These are phyloP conservation scores for Hypoxylon cercidicola DNA, from an alignment of 495 filamentous ascomycete species.

Conservation along the genomic window DNA sequence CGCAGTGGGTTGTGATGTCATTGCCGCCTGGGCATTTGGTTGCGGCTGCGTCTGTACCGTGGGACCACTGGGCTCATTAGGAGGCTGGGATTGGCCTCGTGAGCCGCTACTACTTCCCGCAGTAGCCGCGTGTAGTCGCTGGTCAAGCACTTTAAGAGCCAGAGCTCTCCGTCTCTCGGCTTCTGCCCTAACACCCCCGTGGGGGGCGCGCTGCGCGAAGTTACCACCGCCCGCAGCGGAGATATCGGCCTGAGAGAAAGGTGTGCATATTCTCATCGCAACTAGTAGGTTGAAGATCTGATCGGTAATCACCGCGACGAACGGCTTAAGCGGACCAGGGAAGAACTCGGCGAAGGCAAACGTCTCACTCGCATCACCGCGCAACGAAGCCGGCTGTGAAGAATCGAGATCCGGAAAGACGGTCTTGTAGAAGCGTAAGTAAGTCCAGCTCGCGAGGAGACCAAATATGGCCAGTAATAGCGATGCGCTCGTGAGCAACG, in stretches of 20 bases:
- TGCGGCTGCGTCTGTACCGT: constrained; percentile 62
- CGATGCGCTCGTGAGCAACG: constrained; percentile 86
- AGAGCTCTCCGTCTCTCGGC: constrained; percentile 89
- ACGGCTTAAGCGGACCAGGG: constrained; percentile 83
- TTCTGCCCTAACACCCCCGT: constrained; percentile 84
- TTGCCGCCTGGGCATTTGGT: constrained; percentile 57
- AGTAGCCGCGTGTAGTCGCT: constrained; percentile 86
- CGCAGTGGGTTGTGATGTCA: constrained; percentile 55
- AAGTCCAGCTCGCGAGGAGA: constrained; percentile 91
- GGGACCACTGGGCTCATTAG: constrained; percentile 54
- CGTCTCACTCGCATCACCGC: constrained; percentile 93
- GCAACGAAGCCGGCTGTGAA: constrained; percentile 70
- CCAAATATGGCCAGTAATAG: constrained; percentile 82
- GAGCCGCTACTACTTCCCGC: constrained; percentile 52
- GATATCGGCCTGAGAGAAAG: constrained; percentile 87
- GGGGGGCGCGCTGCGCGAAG: constrained; percentile 65
- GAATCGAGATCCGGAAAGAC: constrained; percentile 69
- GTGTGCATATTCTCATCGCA: constrained; percentile 77
- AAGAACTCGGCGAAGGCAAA: constrained; percentile 97
- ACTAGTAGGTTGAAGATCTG: constrained; percentile 80
- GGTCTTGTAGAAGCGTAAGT: constrained; percentile 92
- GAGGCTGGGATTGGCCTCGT: constrained; percentile 53
- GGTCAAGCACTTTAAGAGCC: constrained; percentile 90
- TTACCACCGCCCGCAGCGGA: constrained; percentile 70
- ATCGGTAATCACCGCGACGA: constrained; percentile 77